phyloP scores from a whole-genome alignment of 129 eudicot genomes.

The Flaveria linearis region DNA sequence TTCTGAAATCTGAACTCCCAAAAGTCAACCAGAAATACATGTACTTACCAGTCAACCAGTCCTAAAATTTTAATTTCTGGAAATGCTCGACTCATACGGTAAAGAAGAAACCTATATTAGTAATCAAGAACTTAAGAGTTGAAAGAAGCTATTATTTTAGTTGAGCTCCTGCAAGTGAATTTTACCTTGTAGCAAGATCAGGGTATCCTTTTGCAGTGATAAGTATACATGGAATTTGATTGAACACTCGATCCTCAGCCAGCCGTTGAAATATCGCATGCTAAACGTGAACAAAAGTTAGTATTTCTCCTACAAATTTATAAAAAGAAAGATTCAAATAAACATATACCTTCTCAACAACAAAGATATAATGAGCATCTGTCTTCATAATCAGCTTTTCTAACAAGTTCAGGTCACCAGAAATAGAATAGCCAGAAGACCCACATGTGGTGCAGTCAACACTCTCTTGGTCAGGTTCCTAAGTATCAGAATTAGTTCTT shows the following conservation, averaged over 20 bases:
- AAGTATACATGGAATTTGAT: constrained; percentile 91
- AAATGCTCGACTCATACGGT: constrained; percentile 66
- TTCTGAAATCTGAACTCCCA: not conserved
- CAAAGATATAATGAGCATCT: constrained; percentile 87
- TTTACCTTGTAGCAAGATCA: constrained; percentile 94
- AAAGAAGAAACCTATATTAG: constrained; percentile 76
- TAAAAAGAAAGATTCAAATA: not conserved
- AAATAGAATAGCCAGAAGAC: constrained; percentile 87
- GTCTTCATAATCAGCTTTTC: constrained; percentile 68
- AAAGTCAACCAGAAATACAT: constrained; percentile 1
- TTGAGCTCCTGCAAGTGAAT: constrained; percentile 10
- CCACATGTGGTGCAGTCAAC: constrained; percentile 91
- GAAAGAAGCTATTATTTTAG: constrained; percentile 4
- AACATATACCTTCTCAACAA: constrained; percentile 81
- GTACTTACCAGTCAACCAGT: constrained; percentile 79
- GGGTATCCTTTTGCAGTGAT: constrained; percentile 98
- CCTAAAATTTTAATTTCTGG: constrained; percentile 71
- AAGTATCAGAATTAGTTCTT: constrained; percentile 5
- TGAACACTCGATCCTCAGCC: constrained; percentile 85
- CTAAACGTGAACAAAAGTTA: constrained; percentile 42
- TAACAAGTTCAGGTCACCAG: constrained; percentile 84
- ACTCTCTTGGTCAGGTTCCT: constrained; percentile 78
- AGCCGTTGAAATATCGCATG: constrained; percentile 97
- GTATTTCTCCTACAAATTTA: constrained; percentile 7
- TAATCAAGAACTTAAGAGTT: constrained; percentile 18